These are phyloP conservation scores for Apiotrichum gamsii DNA, from an alignment of 1,284 basidiomycete genomes.

Conservation along the genomic window DNA sequence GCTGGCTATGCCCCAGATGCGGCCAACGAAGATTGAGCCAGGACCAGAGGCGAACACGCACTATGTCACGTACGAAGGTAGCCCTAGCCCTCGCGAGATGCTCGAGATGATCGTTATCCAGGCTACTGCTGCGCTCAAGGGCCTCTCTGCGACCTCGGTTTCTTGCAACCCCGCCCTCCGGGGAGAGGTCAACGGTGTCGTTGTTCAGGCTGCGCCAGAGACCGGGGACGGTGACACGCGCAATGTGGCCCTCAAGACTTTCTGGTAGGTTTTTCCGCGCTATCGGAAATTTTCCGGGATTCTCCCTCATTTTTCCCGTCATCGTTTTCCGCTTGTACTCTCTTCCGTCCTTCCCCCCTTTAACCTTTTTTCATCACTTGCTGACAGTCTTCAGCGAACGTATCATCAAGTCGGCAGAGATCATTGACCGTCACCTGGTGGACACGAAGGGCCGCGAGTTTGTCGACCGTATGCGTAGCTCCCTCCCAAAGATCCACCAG, in stretches of 20 bases:
- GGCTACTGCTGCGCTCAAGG: slow-evolving; percentile 76
- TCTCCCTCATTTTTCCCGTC: too few species aligned
- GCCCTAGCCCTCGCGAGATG: slow-evolving; percentile 76
- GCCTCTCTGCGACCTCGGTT: slow-evolving; percentile 56
- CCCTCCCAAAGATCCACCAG: slow-evolving; percentile 61
- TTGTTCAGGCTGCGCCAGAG: too few species aligned
- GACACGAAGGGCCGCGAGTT: slow-evolving; percentile 81
- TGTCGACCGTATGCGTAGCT: slow-evolving; percentile 64
- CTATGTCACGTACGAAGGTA: slow-evolving; percentile 73
- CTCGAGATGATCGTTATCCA: slow-evolving; percentile 83
- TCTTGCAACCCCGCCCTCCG: too few species aligned
- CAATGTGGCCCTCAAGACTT: slow-evolving; percentile 37
- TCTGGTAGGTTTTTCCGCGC: slow-evolving; percentile 41
- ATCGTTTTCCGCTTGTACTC: too few species aligned
- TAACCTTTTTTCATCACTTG: too few species aligned
- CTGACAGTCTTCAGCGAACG: slow-evolving; percentile 75
- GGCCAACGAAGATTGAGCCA: slow-evolving; percentile 31
- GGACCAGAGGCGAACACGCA: slow-evolving; percentile 10
- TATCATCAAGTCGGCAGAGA: slow-evolving; percentile 67
- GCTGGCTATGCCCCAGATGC: slow-evolving; percentile 95
- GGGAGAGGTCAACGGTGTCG: neutral
- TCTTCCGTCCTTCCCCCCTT: too few species aligned
- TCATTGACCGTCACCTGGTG: slow-evolving; percentile 73
- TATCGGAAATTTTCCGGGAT: too few species aligned
- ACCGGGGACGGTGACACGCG: slow-evolving; percentile 32